Base-by-base conservation (phyloP, 352 stramenopile genomes). In the Globisporangium paddicum region DNA sequence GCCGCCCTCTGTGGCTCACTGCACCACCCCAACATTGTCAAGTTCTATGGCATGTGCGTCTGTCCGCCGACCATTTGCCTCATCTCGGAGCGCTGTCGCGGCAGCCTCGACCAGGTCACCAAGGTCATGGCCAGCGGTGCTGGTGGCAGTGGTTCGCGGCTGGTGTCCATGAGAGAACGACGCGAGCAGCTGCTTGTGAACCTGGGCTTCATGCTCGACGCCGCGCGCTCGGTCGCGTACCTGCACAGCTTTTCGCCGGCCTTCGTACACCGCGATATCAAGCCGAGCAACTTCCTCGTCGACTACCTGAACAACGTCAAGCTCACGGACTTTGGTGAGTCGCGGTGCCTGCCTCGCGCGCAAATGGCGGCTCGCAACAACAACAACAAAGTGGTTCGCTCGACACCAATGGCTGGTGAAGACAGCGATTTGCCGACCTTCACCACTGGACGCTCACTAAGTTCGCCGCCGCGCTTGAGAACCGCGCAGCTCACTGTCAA, bases 41-140 rank as follows among this genome's bases (percentile, higher is more conserved):
- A 73, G 57, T 94, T 94, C 63, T 87, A 89, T 52, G 85, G 82
- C 28, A 87, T 94, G 75, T 94, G 85, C 53, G 77, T 94, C 14
- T 86, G 68, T 28, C 81, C 81, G 16, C 79, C 83, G 3, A 89
- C 80, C 11, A 85, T 93, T 32, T 90, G 79, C 41, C 52, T 93
- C 2, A 76, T 93, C 9, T 90, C 67, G 26, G 72, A 86, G 62
- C 55, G 78, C 19, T 92, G 74, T 51, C 66, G 37, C 18, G 37
- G 37, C 3, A 44, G 37, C 16, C 37, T 44, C 37, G 37, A 44
- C 37, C 37, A 44, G 37, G 37, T 44, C 37, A 44, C 37, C 16
- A 44, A 44, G 37, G 37, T 6, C 18, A 44, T 44, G 37, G 37
- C 37, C 16, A 44, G 0, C 37, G 18, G 18, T 21, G 16, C 5